Conservation (phyloP, 768 basidiomycete species). For the Coprinopsis marcescibilis region DNA sequence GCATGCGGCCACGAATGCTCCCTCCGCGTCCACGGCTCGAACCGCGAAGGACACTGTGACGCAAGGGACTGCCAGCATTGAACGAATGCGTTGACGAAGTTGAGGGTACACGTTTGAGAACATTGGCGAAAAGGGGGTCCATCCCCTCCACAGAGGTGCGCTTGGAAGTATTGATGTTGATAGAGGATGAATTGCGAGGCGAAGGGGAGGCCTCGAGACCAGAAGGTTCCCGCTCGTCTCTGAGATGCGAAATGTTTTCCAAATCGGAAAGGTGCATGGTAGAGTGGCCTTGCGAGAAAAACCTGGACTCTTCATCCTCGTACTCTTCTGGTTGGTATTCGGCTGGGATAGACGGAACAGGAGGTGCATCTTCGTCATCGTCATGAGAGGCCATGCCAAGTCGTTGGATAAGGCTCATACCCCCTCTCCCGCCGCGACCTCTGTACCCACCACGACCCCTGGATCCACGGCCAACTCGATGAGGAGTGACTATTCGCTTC, state of each 20-base stretch:
- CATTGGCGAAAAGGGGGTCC: constrained; percentile 81
- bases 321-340: constrained; percentile 33
- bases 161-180: constrained; percentile 44
- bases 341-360: constrained; percentile 37
- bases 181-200: constrained; percentile 17
- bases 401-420: constrained; percentile 53
- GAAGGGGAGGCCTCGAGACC: constrained; percentile 5
- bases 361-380: constrained; percentile 33
- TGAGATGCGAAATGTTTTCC: constrained; percentile 11
- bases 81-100: constrained; percentile 38
- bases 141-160: constrained; percentile 77
- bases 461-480: constrained; percentile 40
- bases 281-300: constrained; percentile 18
- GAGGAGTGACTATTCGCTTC: constrained; percentile 42
- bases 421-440: constrained; percentile 47
- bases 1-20: constrained; percentile 43
- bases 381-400: constrained; percentile 53
- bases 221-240: constrained; percentile 17
- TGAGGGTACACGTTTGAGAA: constrained; percentile 56
- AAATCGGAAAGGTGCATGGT: constrained; percentile 13
- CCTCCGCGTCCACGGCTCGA: constrained; percentile 26
- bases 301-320: constrained; percentile 31
- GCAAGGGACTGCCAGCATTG: constrained; percentile 63
- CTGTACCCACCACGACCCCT: constrained; percentile 6
- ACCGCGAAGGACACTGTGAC: constrained; percentile 44